Conservation (phyloP, 495 filamentous ascomycete species). For the Neurospora sp. region DNA sequence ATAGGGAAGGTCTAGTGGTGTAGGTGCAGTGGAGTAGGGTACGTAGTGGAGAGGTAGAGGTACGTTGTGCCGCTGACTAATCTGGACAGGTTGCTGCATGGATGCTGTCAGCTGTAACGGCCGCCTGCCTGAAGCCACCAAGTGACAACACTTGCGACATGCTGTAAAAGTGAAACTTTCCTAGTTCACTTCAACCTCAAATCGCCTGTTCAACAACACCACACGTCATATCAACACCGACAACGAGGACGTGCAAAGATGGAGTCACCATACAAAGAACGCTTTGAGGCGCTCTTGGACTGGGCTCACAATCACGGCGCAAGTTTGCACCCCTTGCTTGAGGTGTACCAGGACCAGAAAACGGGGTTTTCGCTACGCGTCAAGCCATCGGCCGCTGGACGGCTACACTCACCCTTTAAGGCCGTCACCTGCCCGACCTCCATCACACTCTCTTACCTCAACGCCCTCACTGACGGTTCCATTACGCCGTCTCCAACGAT, state of each 20-base stretch:
- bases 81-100: not conserved
- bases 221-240: not conserved
- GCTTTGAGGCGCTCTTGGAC: constrained; percentile 11
- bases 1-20: not conserved
- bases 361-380: constrained; percentile 36
- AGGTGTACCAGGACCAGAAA: constrained; percentile 33
- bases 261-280: constrained; percentile 12
- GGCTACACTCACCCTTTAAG: constrained; percentile 14
- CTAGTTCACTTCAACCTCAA: not conserved
- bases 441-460: constrained; percentile 35
- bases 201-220: not conserved
- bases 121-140: not conserved
- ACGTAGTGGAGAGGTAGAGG: not conserved
- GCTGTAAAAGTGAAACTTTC: not conserved
- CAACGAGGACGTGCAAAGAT: constrained; percentile 1
- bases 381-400: constrained; percentile 10
- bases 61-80: not conserved
- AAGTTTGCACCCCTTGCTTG: constrained; percentile 29
- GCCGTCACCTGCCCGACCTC: constrained; percentile 30
- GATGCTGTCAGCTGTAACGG: not conserved
- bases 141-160: not conserved
- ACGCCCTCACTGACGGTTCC: constrained; percentile 28
- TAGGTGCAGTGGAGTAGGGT: not conserved
- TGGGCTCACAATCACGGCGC: constrained; percentile 32
- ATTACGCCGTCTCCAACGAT: not conserved